Percentiles rank a stretch among this genome's conserved stretches.
These are phyloP conservation scores for Penicillium lividum DNA, from an alignment of 495 filamentous ascomycete genomes.

Conservation along the genomic window DNA sequence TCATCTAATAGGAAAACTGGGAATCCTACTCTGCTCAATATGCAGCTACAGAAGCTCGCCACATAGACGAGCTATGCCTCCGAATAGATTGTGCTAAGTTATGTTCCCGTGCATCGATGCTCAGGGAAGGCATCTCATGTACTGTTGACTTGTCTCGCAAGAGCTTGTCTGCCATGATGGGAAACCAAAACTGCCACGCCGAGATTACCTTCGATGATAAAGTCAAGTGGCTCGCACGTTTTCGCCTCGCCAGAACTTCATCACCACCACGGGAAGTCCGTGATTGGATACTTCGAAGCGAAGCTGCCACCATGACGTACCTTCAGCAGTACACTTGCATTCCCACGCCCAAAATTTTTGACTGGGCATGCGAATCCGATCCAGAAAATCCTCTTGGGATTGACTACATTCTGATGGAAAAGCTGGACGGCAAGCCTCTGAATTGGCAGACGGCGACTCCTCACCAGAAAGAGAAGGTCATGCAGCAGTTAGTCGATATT, in stretches of 20 bases:
- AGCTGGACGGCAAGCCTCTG: constrained; percentile 37
- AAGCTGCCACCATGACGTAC: constrained; percentile 35
- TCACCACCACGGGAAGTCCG: constrained; percentile 32
- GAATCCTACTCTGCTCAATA: too few species aligned
- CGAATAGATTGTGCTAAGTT: too few species aligned
- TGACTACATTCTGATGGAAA: constrained; percentile 45
- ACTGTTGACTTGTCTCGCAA: too few species aligned
- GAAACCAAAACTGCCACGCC: constrained; percentile 39
- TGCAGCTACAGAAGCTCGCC: too few species aligned
- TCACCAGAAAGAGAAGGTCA: constrained; percentile 34
- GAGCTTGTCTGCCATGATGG: background rate
- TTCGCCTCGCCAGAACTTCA: constrained; percentile 29
- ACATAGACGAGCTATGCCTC: too few species aligned
- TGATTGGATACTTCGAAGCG: constrained; percentile 35
- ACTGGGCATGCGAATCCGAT: constrained; percentile 15
- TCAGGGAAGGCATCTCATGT: too few species aligned
- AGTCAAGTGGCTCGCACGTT: constrained; percentile 26
- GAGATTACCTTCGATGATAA: constrained; percentile 32
- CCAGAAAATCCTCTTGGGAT: constrained; percentile 35
- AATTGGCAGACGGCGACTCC: constrained; percentile 10
- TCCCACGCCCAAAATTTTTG: constrained; percentile 22
- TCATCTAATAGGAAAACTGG: too few species aligned
- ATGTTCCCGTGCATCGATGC: too few species aligned
- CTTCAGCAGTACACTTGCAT: constrained; percentile 30
- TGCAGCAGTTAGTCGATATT: constrained; percentile 41